Base-by-base conservation (phyloP, 495 filamentous ascomycete species). In the Cudoniella acicularis region DNA sequence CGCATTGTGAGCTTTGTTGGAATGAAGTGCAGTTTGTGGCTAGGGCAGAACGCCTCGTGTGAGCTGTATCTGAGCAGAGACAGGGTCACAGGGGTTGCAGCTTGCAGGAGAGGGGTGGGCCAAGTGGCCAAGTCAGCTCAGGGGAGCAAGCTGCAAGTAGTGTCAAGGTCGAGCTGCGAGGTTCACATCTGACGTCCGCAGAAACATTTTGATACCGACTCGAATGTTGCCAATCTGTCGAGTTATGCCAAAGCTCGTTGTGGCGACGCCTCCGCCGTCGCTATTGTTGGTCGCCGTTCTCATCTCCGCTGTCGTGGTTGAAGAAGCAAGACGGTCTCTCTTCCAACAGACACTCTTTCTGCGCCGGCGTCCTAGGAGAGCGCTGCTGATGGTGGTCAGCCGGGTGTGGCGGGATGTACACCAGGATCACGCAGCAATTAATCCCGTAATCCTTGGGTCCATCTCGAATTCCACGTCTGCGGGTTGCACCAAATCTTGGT, bases 21-120 rank as follows among this genome's bases (percentile, higher is more conserved):
- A 50, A 10, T 24, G 23, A 21, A 50, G 3, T 8, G 48, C 23
- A 21, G 48, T n/a, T 21, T 17, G 43, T n/a, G 2, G 36, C 9
- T 8, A 18, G 18, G 52, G 6, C 18, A 45, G 16, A 21, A 56
- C 10, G 41, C 41, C 53, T 56, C 41, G 53, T 56, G 30, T 52
- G 6, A n/a, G n/a, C n/a, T n/a, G n/a, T n/a, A n/a, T n/a, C 6
- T 20, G 23, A 52, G 23, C 17, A 27, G 23, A 52, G 26, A 52
- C 49, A 52, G 25, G 23, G 49, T 6, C n/a, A n/a, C 6, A 36
- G 30, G 30, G 30, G 30, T 13, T 13, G 4, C 4, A 36, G 30
- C 6, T 6, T 4, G 30, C 6, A 36, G 30, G 30, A 13, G 30
- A 36, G 6, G 13, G 30, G 30, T 6, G 30, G 30, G 30, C 30